Evolutionary conservation across 179 eudicot genomes (phyloP).

Genomic region (Corrigiola litoralis): DNA sequence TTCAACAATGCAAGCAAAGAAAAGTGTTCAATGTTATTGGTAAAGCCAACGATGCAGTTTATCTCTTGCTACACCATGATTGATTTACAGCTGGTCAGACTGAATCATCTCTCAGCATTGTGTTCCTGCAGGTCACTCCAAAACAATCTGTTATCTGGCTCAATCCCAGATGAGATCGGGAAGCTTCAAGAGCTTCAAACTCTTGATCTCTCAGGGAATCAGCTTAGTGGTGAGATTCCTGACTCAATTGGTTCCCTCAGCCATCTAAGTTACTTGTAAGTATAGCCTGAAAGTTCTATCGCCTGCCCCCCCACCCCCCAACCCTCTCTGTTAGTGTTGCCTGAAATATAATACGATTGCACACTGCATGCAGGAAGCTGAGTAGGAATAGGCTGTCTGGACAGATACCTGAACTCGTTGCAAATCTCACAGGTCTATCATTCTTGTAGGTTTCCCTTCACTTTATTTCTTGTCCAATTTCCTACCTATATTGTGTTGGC

Average conservation of each 20-base stretch:
- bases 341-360: background rate
- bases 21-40: too few species aligned
- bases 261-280: slow-evolving; percentile 81
- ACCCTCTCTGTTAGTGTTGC: background rate
- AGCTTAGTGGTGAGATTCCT: slow-evolving; percentile 72
- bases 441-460: slow-evolving; percentile 70
- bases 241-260: slow-evolving; percentile 68
- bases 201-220: slow-evolving; percentile 89
- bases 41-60: background rate
- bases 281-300: slow-evolving; percentile 12
- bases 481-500: background rate
- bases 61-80: background rate
- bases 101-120: background rate
- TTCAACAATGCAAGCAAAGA: too few species aligned
- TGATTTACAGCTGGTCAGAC: background rate
- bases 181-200: slow-evolving; percentile 66
- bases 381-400: slow-evolving; percentile 72
- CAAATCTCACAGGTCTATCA: slow-evolving; percentile 77
- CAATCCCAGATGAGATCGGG: slow-evolving; percentile 71
- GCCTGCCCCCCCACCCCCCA: too few species aligned
- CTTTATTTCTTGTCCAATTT: background rate
- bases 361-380: slow-evolving; percentile 54
- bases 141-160: slow-evolving; percentile 68
- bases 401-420: slow-evolving; percentile 65
- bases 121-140: slow-evolving; percentile 59